Evolutionary conservation across 2,329 filamentous ascomycete genomes (phyloP), one percentile per base, ranked within the genome.

Genomic region (Cercospora canescens): DNA sequence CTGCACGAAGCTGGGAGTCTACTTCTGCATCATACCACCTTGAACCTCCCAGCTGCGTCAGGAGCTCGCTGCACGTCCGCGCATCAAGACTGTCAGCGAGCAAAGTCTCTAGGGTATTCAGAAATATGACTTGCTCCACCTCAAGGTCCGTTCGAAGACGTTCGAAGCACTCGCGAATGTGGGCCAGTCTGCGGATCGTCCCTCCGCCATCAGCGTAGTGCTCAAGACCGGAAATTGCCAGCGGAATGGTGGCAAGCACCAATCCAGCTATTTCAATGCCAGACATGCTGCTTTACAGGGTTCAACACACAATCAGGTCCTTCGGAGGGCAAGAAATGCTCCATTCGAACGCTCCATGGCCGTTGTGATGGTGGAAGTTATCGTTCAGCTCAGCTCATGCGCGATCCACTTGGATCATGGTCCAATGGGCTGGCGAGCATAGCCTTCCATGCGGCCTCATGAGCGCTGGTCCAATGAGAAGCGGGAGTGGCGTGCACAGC

Each of bases 151-250:
- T 26, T 6, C 45, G 45, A 16, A 50, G 45, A 28, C 6, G 16
- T 1, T 28, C 4, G 5, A 50, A 26, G 24, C 28, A 24, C 21
- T 28, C 45, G 24, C 45, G 45, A 24, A 50, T 50, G 45, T 50
- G 45, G 24, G 21, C 16, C 45, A 50, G 14, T 14, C 16, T 50
- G 5, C 24, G 45, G 24, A 77, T 74, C 2, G 72, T 74, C 6
- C 67, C 69, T 26, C 75, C 73, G 0, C 76, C 76, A 50, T 77
- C 71, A 0, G 67, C 71, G 54, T 79, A 79, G 45, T 74, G 72
- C 39, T 77, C 69, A 2, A 79, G 66, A 1, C 75, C 67, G 7
- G 69, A 68, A 6, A 79, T 72, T 48, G 76, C 58, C 14, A 79
- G 60, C 7, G 76, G 77, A 58, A 77, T 68, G 24, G 73, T 63